phyloP scores from a whole-genome alignment of 139 green algal species.

The Chlorokybus atmophyticus region DNA sequence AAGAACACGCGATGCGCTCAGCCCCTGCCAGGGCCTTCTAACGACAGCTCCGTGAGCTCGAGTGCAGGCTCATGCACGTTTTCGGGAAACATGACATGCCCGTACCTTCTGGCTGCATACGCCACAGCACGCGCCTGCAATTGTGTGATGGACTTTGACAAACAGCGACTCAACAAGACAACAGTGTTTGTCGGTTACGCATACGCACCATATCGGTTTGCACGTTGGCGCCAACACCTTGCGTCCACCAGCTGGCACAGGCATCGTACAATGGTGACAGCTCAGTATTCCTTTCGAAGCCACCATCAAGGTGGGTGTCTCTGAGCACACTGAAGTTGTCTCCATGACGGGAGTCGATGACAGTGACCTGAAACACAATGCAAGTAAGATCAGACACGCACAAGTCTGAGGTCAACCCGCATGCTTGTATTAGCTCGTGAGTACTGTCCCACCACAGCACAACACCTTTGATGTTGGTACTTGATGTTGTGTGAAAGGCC shows the following conservation, averaged over 20 bases:
- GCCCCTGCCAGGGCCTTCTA: slow-evolving; percentile 25
- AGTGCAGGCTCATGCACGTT: slow-evolving; percentile 35
- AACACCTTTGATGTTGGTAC: too few relatives aligned
- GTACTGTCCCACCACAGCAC: too few relatives aligned
- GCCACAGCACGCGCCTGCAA: slow-evolving; percentile 26
- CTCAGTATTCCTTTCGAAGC: background rate
- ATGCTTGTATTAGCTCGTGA: too few relatives aligned
- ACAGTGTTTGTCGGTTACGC: background rate
- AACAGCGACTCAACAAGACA: background rate
- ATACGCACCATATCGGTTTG: slow-evolving; percentile 4
- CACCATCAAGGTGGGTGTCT: slow-evolving; percentile 6
- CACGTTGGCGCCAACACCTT: slow-evolving; percentile 45
- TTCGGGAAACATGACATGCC: slow-evolving; percentile 91
- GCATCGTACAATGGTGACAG: slow-evolving; percentile 60
- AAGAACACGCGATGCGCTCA: slow-evolving; percentile 81
- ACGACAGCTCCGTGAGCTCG: slow-evolving; percentile 11
- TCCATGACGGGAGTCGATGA: slow-evolving; percentile 76
- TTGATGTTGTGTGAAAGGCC: slow-evolving; percentile 94
- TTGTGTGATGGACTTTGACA: background rate
- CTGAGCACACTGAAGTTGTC: slow-evolving; percentile 42
- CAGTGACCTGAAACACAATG: slow-evolving; percentile 38
- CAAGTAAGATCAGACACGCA: background rate
- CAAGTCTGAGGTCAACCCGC: too few relatives aligned
- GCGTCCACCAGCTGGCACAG: slow-evolving; percentile 93
- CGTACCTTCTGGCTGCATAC: slow-evolving; percentile 57